Percentiles rank a stretch among this genome's conserved stretches.
These are phyloP conservation scores for Lepiota brunneoincarnata DNA, from an alignment of 768 basidiomycete species.

Conservation along the genomic window DNA sequence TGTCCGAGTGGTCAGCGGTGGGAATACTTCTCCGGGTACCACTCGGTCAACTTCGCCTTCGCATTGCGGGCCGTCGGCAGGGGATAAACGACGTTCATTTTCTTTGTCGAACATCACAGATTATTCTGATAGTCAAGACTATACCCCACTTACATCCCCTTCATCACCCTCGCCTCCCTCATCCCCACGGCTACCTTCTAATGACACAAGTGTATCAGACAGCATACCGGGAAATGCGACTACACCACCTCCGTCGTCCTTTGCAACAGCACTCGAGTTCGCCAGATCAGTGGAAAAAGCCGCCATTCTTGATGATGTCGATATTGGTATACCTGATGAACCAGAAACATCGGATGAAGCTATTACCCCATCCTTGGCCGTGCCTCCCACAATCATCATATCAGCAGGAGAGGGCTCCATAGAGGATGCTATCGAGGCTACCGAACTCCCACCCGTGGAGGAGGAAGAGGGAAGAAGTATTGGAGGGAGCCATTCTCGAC, in stretches of 20 bases:
- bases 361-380: no score
- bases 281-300: not conserved
- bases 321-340: not conserved
- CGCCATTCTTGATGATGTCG: not conserved
- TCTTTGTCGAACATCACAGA: slow-evolving; percentile 28
- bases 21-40: slow-evolving; percentile 24
- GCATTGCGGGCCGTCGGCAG: slow-evolving; percentile 11
- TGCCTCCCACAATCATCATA: not conserved
- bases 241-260: not conserved
- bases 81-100: slow-evolving; percentile 26
- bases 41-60: slow-evolving; percentile 15
- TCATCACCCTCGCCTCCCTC: slow-evolving; percentile 27
- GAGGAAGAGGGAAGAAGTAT: not conserved
- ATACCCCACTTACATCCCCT: slow-evolving; percentile 28
- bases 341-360: not conserved
- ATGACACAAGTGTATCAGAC: not conserved
- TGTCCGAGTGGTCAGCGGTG: slow-evolving; percentile 28
- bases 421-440: not conserved
- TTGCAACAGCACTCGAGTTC: not conserved
- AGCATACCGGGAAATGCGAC: not conserved
- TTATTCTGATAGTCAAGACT: slow-evolving; percentile 15
- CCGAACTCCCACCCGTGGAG: slow-evolving; percentile 1
- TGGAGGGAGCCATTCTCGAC: not conserved
- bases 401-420: not conserved
- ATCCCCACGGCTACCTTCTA: slow-evolving; percentile 14